Evolutionary conservation across 129 eudicot species (phyloP), one percentile per base, ranked within the genome.

Genomic region (Deinandra increscens): DNA sequence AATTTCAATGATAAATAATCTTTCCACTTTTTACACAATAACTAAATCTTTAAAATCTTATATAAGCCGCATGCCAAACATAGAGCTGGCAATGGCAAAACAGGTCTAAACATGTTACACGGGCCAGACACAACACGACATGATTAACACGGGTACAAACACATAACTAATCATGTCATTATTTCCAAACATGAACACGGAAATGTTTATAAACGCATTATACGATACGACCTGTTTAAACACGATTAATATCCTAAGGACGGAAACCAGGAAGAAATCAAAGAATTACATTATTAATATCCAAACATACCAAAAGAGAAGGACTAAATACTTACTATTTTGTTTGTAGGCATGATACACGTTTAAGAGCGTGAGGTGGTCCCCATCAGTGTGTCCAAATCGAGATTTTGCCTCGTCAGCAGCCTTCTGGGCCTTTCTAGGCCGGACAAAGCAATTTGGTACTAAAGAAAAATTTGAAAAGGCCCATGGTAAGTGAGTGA

Each of bases 391-490:
- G 85, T 93, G 98, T 18, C 95, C 96, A 74, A 93, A 93, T 54
- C 95, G 81, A 61, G 96, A 92, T 83, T 93, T 93, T 18, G 98
- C 98, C 84, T 93, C 98, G 48, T 93, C 98, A 56, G 98, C 98
- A 85, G 97, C 98, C 76, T 93, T 89, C 81, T 89, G 98, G 66
- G 97, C 98, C 73, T 93, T 97, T 79, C 97, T 89, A 75, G 98
- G 98, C 98, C 98, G 91, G 76, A 93, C 82, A 85, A 93, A 93
- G 96, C 98, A 93, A 86, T 93, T 93, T 88, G 98, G 98, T 93
- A 89, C 96, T 93, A 93, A 76, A 89, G 89, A 93, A 93, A 89
- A 87, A 89, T 89, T 69, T 83, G 84, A 87, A 77, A 95, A 86
- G 90, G 98, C 86, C 60, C 92, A 85, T 80, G 86, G 90, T 76